Evolutionary conservation across 352 stramenopile species (phyloP).

Genomic region (Phytopythium delawarense): DNA sequence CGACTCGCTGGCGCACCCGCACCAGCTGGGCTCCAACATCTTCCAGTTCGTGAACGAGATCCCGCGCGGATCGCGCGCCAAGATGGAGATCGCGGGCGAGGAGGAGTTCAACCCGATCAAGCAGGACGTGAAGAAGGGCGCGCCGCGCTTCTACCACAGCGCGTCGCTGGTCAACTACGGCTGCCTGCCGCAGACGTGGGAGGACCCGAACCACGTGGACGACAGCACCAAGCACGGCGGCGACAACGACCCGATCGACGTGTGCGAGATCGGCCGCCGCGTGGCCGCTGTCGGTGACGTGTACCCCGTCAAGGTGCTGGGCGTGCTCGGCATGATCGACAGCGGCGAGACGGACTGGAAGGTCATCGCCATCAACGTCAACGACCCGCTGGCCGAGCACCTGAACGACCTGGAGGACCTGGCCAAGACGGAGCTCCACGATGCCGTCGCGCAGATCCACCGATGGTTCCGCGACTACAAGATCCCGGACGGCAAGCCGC

Average conservation of each 20-base stretch:
- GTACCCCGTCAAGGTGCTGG: constrained; percentile 96
- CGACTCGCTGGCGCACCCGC: constrained; percentile 22
- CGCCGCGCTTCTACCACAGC: constrained; percentile 88
- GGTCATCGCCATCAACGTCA: constrained; percentile 94
- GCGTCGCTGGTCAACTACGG: constrained; percentile 96
- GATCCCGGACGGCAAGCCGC: constrained; percentile 98
- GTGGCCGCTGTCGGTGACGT: constrained; percentile 90
- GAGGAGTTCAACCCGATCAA: constrained; percentile 94
- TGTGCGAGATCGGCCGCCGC: constrained; percentile 96
- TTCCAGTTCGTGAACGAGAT: constrained; percentile 96
- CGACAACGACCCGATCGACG: constrained; percentile 99
- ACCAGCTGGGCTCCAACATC: constrained; percentile 37
- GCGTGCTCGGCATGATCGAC: constrained; percentile 99
- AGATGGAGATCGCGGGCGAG: constrained; percentile 93
- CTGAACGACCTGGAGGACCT: constrained; percentile 94
- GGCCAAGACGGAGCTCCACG: constrained; percentile 59
- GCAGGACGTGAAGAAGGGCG: constrained; percentile 98
- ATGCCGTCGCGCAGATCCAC: constrained; percentile 67
- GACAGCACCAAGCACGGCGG: constrained; percentile 87
- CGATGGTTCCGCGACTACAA: constrained; percentile 99
- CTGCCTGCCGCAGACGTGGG: constrained; percentile 99
- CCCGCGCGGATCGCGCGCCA: constrained; percentile 78
- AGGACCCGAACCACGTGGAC: constrained; percentile 96
- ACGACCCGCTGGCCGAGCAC: constrained; percentile 93
- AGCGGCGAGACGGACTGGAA: constrained; percentile 99